Evolutionary conservation across 495 filamentous ascomycete species (phyloP).

Genomic region (Trichoderma erinaceum): DNA sequence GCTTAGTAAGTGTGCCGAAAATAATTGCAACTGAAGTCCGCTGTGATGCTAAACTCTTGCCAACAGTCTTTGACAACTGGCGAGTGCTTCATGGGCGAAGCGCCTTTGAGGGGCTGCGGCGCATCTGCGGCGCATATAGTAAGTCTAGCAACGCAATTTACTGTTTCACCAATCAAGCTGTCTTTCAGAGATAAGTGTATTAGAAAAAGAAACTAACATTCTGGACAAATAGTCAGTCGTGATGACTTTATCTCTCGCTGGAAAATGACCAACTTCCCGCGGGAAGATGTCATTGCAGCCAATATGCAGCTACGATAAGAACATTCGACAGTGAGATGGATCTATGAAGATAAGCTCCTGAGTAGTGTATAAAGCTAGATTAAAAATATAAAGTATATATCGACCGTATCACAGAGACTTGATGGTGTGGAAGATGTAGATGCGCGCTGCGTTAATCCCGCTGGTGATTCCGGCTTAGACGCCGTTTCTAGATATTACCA

Average conservation of each 20-base stretch:
- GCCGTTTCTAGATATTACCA: no score
- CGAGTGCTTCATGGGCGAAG: constrained; percentile 80
- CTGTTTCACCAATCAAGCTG: neutral
- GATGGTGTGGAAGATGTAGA: neutral
- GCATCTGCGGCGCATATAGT: constrained; percentile 88
- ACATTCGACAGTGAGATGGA: neutral
- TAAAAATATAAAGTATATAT: neutral
- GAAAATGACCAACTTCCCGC: constrained; percentile 60
- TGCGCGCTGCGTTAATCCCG: neutral
- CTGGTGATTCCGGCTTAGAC: neutral
- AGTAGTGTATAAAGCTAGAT: neutral
- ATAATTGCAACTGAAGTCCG: neutral
- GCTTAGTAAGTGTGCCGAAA: constrained; percentile 52
- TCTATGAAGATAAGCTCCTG: neutral
- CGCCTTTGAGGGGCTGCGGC: constrained; percentile 72
- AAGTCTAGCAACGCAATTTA: constrained; percentile 30
- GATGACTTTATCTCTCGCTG: constrained; percentile 81
- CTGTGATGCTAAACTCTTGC: neutral
- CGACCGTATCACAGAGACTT: neutral
- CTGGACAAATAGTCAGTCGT: constrained; percentile 56
- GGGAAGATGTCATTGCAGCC: constrained; percentile 42
- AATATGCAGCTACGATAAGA: constrained; percentile 24
- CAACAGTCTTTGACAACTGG: constrained; percentile 88
- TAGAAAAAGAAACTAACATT: neutral
- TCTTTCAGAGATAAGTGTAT: neutral